These are phyloP conservation scores for Sclerotinia minor DNA, from an alignment of 2,329 filamentous ascomycete species.

Conservation along the genomic window DNA sequence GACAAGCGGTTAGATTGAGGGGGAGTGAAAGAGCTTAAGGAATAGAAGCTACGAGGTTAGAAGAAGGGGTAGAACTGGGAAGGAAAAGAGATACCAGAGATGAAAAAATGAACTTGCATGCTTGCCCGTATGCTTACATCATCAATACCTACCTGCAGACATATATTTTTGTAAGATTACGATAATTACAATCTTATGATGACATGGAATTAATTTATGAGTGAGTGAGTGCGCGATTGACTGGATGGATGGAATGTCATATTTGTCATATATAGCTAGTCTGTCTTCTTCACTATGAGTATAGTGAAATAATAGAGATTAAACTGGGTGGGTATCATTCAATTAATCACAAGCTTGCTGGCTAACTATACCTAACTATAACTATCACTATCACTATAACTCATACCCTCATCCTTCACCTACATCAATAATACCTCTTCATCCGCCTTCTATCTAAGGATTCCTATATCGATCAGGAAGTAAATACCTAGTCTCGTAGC, in stretches of 20 bases:
- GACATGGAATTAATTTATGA: not conserved
- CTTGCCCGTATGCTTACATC: slow-evolving; percentile 1
- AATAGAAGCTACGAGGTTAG: too few relatives aligned
- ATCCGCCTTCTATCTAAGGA: not conserved
- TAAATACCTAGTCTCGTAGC: not conserved
- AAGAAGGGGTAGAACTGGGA: too few relatives aligned
- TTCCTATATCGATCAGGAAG: not conserved
- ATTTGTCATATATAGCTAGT: not conserved
- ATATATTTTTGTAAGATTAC: slow-evolving; percentile 19
- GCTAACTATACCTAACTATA: not conserved
- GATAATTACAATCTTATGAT: slow-evolving; percentile 12
- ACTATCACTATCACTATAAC: not conserved
- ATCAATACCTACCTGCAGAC: not conserved
- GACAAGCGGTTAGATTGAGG: slow-evolving; percentile 88
- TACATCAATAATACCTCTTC: not conserved
- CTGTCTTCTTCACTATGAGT: not conserved
- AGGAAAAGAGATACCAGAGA: slow-evolving; percentile 9
- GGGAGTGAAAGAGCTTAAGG: slow-evolving; percentile 79
- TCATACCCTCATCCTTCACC: too few relatives aligned
- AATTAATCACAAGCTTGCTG: not conserved
- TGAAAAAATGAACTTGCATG: slow-evolving; percentile 6
- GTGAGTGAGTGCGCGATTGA: not conserved
- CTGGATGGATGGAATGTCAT: not conserved
- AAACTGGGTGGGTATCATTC: slow-evolving; percentile 12
- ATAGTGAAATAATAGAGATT: not conserved